Percentiles rank a stretch among this genome's conserved stretches.
Evolutionary conservation across 1,139 yeast species (phyloP).

Genomic region (Yamadazyma diospyri): DNA sequence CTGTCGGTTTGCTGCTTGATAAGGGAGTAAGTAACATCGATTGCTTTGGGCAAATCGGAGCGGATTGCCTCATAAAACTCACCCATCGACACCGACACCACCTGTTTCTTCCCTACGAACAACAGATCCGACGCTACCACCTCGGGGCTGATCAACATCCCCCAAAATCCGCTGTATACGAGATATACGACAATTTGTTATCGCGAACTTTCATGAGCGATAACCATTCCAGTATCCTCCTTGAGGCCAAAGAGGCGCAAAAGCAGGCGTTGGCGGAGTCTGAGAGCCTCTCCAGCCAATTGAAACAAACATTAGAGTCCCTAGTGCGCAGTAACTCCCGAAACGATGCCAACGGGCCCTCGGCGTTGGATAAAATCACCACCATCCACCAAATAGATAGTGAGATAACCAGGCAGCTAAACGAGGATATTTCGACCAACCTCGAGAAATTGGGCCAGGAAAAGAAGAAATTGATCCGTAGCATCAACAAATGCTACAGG

Average conservation of each 20-base stretch:
- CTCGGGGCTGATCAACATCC: constrained; percentile 3
- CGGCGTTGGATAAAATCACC: constrained; percentile 39
- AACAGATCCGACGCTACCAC: constrained; percentile 2
- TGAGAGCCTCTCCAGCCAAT: constrained; percentile 25
- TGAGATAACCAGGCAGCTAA: constrained; percentile 36
- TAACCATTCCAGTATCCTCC: constrained; percentile 28
- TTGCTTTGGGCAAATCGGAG: constrained; percentile 2
- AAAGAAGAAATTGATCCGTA: constrained; percentile 19
- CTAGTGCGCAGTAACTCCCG: constrained; percentile 27
- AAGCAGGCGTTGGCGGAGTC: constrained; percentile 26
- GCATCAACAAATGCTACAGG: constrained; percentile 18
- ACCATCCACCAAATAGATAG: constrained; percentile 41
- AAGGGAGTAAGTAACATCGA: constrained; percentile 13
- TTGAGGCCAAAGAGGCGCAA: constrained; percentile 37
- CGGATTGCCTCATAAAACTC: constrained; percentile 6
- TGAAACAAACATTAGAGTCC: constrained; percentile 22
- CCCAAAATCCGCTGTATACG: too few species aligned
- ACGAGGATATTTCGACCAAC: constrained; percentile 24
- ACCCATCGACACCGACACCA: neutral
- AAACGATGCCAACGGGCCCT: constrained; percentile 20
- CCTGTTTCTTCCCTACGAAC: neutral
- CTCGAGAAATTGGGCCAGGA: constrained; percentile 22
- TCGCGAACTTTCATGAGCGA: too few species aligned
- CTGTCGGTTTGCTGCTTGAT: constrained; percentile 11
- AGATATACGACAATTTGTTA: too few species aligned